phyloP scores from a whole-genome alignment of 2,329 filamentous ascomycete species.

The Aspergillus brasiliensis region DNA sequence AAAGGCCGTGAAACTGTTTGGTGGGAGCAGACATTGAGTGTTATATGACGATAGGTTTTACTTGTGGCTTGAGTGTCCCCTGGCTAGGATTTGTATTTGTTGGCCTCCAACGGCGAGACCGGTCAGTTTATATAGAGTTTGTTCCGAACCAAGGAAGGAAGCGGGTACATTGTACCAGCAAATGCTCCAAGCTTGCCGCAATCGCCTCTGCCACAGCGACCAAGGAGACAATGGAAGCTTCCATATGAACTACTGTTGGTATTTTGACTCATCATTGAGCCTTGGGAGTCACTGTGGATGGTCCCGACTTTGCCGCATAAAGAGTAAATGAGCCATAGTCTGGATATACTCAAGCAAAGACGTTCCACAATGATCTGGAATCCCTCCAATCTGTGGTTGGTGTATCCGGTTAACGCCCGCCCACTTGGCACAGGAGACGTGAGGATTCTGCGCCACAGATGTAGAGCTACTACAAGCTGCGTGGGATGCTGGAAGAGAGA shows the following conservation, averaged over 20 bases:
- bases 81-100: not conserved
- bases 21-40: conserved; percentile 43
- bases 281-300: conserved; percentile 4
- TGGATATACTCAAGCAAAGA: not conserved
- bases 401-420: not conserved
- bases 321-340: not conserved
- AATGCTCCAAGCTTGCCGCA: not conserved
- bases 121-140: conserved; percentile 34
- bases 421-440: not conserved
- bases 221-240: not conserved
- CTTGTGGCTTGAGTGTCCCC: not conserved
- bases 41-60: not conserved
- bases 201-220: conserved; percentile 8
- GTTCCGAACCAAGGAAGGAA: conserved; percentile 37
- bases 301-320: conserved; percentile 14
- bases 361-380: not conserved
- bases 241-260: not conserved
- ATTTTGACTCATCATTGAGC: conserved; percentile 7
- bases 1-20: conserved; percentile 41
- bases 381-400: not conserved
- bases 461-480: not conserved
- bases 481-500: not conserved
- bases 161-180: conserved; percentile 35
- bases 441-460: not conserved
- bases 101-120: conserved; percentile 9